These are phyloP conservation scores for Hydnum rufescens DNA, from an alignment of 768 basidiomycete species.

Conservation along the genomic window DNA sequence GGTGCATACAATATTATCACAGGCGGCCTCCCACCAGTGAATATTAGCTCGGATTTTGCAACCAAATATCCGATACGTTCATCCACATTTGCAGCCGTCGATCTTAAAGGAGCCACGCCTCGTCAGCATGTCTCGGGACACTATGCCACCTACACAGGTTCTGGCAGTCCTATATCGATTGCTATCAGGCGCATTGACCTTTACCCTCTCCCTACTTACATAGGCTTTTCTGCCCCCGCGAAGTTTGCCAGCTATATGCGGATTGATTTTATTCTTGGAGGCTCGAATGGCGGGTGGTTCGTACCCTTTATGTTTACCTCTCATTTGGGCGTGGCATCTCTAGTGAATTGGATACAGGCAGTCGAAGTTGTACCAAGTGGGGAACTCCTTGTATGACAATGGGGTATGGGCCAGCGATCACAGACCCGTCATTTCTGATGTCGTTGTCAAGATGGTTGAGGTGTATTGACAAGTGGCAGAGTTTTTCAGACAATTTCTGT, in stretches of 20 bases:
- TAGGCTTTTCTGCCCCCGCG: constrained; percentile 27
- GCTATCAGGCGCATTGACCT: too few relatives aligned
- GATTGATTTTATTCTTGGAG: constrained; percentile 37
- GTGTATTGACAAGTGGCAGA: too few relatives aligned
- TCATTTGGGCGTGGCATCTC: neutral
- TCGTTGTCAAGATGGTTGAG: too few relatives aligned
- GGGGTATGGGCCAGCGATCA: constrained; percentile 37
- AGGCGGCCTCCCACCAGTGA: constrained; percentile 22
- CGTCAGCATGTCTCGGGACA: constrained; percentile 25
- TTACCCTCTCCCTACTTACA: constrained; percentile 24
- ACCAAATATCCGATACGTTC: constrained; percentile 22
- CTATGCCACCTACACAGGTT: constrained; percentile 15
- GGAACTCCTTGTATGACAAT: constrained; percentile 26
- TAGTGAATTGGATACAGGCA: constrained; percentile 17
- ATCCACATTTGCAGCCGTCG: constrained; percentile 24
- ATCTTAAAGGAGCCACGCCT: constrained; percentile 26
- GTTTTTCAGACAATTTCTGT: too few relatives aligned
- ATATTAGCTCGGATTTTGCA: constrained; percentile 26
- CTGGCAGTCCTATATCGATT: neutral
- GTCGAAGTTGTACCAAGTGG: constrained; percentile 22
- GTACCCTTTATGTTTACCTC: constrained; percentile 11
- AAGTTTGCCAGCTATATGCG: constrained; percentile 22
- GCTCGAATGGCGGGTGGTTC: constrained; percentile 27
- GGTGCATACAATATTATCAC: constrained; percentile 34
- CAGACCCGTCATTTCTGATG: constrained; percentile 27